Conservation (phyloP, 768 basidiomycete species). For the Panellus pusillus region DNA sequence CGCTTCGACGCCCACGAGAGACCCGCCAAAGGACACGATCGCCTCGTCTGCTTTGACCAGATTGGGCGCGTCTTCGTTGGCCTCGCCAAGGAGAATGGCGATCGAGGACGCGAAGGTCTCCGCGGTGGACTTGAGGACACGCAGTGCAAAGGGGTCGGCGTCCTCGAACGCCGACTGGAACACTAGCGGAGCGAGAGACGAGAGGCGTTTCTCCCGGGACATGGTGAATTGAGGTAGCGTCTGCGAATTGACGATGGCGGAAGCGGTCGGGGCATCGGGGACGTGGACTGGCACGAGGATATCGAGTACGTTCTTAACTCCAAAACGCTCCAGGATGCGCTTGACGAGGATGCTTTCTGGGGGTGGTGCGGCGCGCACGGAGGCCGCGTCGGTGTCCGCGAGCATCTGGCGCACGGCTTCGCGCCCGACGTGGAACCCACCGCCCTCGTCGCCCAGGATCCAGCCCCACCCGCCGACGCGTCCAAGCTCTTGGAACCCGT, state of each 20-base stretch:
- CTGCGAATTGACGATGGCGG: constrained; percentile 10
- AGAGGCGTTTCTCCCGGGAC: constrained; percentile 71
- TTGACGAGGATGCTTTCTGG: constrained; percentile 41
- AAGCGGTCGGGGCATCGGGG: constrained; percentile 48
- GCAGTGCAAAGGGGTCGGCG: constrained; percentile 62
- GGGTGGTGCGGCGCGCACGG: constrained; percentile 34
- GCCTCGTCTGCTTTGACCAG: constrained; percentile 53
- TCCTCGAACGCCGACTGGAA: constrained; percentile 75
- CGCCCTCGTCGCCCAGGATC: constrained; percentile 83
- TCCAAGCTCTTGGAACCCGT: constrained; percentile 58
- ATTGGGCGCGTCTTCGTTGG: constrained; percentile 28
- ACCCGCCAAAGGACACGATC: constrained; percentile 79
- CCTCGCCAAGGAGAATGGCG: constrained; percentile 49
- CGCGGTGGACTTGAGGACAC: constrained; percentile 55
- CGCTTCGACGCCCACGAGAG: constrained; percentile 59
- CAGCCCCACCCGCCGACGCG: constrained; percentile 82
- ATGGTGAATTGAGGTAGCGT: constrained; percentile 31
- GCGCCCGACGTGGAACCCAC: constrained; percentile 77
- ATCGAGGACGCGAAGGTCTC: constrained; percentile 59
- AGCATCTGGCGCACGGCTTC: constrained; percentile 73
- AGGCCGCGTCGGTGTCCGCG: constrained; percentile 51
- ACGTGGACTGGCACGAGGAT: constrained; percentile 64
- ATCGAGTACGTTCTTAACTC: constrained; percentile 57
- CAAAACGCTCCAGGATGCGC: constrained; percentile 55
- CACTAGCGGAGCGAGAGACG: constrained; percentile 72